A percentile compares a stretch with the other conserved stretches of the same genome.
Conservation (phyloP, 2,329 filamentous ascomycete genomes). For the Aureobasidium namibiae region DNA sequence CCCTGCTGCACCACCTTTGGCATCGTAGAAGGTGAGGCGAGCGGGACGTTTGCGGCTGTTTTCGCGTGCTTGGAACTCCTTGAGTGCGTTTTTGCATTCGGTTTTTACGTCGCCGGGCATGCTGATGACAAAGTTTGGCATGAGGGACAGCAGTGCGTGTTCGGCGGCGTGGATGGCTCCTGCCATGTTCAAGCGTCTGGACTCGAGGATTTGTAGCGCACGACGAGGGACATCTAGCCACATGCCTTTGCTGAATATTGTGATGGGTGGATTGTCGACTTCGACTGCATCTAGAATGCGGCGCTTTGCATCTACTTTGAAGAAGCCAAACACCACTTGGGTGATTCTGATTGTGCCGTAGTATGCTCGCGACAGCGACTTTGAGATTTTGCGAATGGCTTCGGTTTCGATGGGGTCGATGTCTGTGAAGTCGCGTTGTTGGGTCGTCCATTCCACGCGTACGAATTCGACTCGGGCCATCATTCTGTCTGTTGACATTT, state of each 20-base stretch:
- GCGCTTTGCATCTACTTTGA: constrained; percentile 83
- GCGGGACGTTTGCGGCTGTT: constrained; percentile 74
- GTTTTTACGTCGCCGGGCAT: constrained; percentile 88
- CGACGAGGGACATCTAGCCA: constrained; percentile 84
- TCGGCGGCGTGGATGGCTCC: constrained; percentile 92
- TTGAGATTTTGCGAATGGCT: constrained; percentile 64
- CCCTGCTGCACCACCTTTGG: constrained; percentile 77
- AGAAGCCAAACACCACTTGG: constrained; percentile 89
- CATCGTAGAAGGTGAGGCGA: constrained; percentile 86
- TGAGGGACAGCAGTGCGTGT: constrained; percentile 76
- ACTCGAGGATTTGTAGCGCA: constrained; percentile 71
- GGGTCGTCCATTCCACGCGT: constrained; percentile 89
- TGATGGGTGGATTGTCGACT: constrained; percentile 86
- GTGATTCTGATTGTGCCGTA: constrained; percentile 80
- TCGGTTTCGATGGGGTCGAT: constrained; percentile 91
- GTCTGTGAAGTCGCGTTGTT: constrained; percentile 87
- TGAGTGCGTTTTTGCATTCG: constrained; percentile 82
- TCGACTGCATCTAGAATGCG: constrained; percentile 85
- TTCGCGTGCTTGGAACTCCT: constrained; percentile 71
- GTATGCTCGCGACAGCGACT: constrained; percentile 62
- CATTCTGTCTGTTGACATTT: constrained; percentile 71
- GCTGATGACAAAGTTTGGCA: constrained; percentile 85
- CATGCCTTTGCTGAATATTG: constrained; percentile 78
- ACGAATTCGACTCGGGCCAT: constrained; percentile 84
- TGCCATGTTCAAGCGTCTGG: constrained; percentile 66